phyloP scores from a whole-genome alignment of 192 early-diverging fungal genomes.

The Coemansia sp. region DNA sequence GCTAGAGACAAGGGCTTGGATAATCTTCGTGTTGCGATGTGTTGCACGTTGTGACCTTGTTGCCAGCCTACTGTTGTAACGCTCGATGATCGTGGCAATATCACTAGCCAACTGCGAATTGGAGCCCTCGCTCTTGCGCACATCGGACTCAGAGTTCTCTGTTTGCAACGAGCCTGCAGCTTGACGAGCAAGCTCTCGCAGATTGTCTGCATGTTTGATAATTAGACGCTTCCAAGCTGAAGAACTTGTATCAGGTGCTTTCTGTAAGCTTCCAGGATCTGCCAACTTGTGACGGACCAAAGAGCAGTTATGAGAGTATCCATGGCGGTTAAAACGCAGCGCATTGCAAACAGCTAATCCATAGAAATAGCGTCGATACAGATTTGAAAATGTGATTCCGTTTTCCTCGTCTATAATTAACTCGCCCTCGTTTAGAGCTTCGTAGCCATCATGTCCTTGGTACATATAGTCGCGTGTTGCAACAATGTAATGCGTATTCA shows the following conservation, averaged over 20 bases:
- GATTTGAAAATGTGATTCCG: constrained; percentile 59
- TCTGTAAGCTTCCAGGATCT: background rate
- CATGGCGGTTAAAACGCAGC: constrained; percentile 38
- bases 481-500: constrained; percentile 52
- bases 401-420: constrained; percentile 62
- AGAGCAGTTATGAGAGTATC: constrained; percentile 30
- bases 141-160: background rate
- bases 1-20: constrained; percentile 27
- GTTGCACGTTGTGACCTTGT: constrained; percentile 15
- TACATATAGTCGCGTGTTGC: constrained; percentile 67
- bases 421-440: constrained; percentile 50
- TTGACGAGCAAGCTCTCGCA: constrained; percentile 22
- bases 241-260: background rate
- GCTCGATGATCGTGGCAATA: constrained; percentile 23
- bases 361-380: constrained; percentile 60
- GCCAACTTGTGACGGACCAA: constrained; percentile 13
- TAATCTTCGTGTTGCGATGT: constrained; percentile 14
- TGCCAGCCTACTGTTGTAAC: constrained; percentile 24
- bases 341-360: constrained; percentile 64
- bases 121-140: background rate
- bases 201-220: constrained; percentile 37
- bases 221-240: constrained; percentile 35
- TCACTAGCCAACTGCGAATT: constrained; percentile 3
- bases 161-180: too few species aligned
- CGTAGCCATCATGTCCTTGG: constrained; percentile 62